Conservation (phyloP, 768 basidiomycete genomes). For the Omphalotus guepiniiformis region DNA sequence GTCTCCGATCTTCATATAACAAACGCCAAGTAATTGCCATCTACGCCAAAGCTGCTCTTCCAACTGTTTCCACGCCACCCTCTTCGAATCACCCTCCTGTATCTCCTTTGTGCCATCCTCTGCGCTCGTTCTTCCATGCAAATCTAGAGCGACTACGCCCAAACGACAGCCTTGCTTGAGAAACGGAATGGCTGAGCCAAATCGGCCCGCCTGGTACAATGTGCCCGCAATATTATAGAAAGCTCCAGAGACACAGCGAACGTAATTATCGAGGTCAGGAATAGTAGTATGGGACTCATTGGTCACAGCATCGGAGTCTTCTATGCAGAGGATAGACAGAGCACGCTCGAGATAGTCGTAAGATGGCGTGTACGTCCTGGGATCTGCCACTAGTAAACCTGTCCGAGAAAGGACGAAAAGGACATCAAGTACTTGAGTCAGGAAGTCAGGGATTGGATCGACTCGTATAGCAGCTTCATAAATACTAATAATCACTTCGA, state of each 20-base stretch:
- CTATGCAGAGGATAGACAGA: conserved; percentile 16
- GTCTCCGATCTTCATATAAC: conserved; percentile 74
- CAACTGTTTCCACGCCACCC: conserved; percentile 51
- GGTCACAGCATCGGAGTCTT: neutral
- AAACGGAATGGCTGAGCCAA: conserved; percentile 66
- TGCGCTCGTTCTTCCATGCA: neutral
- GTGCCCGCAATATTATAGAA: conserved; percentile 65
- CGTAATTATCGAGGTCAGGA: conserved; percentile 45
- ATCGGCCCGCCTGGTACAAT: conserved; percentile 62
- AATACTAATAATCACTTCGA: conserved; percentile 31
- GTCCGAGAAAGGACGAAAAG: conserved; percentile 51
- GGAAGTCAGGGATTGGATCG: conserved; percentile 28
- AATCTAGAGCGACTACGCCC: conserved; percentile 44
- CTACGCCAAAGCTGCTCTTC: conserved; percentile 64
- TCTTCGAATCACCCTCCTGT: conserved; percentile 26
- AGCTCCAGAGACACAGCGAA: conserved; percentile 68
- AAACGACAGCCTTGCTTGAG: conserved; percentile 55
- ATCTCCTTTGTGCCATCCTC: conserved; percentile 12
- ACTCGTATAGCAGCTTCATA: conserved; percentile 25
- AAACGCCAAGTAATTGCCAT: conserved; percentile 80
- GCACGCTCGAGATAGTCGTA: conserved; percentile 47
- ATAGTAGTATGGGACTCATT: neutral
- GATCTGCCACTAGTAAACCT: conserved; percentile 33
- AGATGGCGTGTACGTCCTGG: conserved; percentile 41
- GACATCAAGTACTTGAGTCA: conserved; percentile 49